Conservation (phyloP, 306 rosid species). For the Rubus parviflorus region DNA sequence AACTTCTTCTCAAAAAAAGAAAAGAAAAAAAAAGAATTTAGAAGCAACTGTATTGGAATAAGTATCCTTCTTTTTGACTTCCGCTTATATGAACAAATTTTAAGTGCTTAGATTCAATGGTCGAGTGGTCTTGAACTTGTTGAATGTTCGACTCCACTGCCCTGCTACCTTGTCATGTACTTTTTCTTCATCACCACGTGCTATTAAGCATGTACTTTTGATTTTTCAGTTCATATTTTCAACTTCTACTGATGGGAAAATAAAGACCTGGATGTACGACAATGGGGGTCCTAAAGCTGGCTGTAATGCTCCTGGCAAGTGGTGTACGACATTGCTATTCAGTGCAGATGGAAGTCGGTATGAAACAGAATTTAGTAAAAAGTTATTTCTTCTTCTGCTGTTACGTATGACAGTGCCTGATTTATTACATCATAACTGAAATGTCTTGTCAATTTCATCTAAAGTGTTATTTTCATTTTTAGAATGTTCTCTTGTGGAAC, state of each 20-base stretch:
- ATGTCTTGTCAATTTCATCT: not conserved
- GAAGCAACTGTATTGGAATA: not conserved
- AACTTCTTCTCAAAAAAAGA: not conserved
- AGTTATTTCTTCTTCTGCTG: not conserved
- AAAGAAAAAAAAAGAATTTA: not conserved
- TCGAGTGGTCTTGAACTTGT: not conserved
- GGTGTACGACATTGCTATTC: conserved; percentile 83
- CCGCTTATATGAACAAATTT: not conserved
- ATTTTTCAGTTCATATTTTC: conserved; percentile 80
- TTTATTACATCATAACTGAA: not conserved
- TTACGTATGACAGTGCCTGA: not conserved
- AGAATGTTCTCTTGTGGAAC: conserved; percentile 96
- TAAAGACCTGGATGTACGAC: conserved; percentile 89
- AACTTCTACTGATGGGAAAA: conserved; percentile 84
- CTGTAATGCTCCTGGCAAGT: conserved; percentile 86
- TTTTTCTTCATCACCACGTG: not conserved
- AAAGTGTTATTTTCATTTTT: conserved; percentile 10
- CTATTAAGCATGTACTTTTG: conserved; percentile 30
- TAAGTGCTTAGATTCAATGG: not conserved
- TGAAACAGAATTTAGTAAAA: conserved; percentile 16
- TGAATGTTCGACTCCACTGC: not conserved
- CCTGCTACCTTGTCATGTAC: not conserved
- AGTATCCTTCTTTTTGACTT: not conserved
- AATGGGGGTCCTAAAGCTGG: conserved; percentile 81
- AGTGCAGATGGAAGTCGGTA: conserved; percentile 88